A percentile compares a stretch with the other conserved stretches of the same genome.
phyloP scores from a whole-genome alignment of 495 filamentous ascomycete genomes.

The Penicillium verhagenii region DNA sequence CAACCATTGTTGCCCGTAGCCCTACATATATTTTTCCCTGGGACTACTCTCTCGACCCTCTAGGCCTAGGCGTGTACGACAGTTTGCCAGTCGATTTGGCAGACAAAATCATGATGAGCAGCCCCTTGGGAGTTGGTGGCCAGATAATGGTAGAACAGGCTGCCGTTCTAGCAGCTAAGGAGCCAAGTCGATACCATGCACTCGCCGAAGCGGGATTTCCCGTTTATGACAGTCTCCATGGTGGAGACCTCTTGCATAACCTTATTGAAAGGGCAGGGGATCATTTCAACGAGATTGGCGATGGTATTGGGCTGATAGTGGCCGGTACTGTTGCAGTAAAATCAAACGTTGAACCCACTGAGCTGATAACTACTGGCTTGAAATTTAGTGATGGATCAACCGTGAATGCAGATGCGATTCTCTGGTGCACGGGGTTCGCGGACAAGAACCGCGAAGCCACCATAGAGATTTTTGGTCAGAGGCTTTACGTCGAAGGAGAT shows the following conservation, averaged over 20 bases:
- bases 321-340: background rate
- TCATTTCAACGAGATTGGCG: background rate
- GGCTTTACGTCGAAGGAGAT: background rate
- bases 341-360: background rate
- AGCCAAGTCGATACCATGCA: background rate
- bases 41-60: background rate
- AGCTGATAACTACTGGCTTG: background rate
- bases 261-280: background rate
- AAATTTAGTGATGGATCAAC: background rate
- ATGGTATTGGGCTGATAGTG: background rate
- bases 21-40: background rate
- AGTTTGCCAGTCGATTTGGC: background rate
- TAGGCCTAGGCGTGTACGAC: background rate
- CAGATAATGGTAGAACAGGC: background rate
- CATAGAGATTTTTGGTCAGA: background rate
- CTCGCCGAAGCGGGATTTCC: background rate
- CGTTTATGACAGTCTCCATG: background rate
- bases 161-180: background rate
- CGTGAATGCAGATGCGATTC: background rate
- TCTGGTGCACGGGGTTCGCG: background rate
- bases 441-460: background rate
- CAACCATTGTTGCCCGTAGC: background rate
- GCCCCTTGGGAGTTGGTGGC: background rate
- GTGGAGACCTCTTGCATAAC: background rate
- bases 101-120: background rate